These are phyloP conservation scores for Dissophora ornata DNA, from an alignment of 192 early-diverging fungal species.

Conservation along the genomic window DNA sequence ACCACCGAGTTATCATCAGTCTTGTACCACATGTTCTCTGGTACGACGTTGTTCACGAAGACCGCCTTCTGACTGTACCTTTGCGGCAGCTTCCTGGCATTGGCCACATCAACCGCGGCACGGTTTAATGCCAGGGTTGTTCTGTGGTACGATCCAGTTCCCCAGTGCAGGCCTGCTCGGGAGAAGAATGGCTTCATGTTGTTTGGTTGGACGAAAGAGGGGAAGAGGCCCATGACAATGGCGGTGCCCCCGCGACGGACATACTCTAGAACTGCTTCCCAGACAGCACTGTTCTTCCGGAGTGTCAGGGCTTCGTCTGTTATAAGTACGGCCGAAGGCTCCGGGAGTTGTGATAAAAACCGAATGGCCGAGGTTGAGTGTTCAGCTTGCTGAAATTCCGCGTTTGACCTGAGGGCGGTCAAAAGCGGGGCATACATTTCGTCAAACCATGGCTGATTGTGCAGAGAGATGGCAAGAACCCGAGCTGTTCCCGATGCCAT, in stretches of 20 bases:
- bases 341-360: conserved; percentile 33
- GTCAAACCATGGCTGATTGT: conserved; percentile 46
- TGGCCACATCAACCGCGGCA: conserved; percentile 38
- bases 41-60: conserved; percentile 35
- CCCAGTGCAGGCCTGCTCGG: neutral
- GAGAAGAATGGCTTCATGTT: neutral
- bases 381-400: conserved; percentile 45
- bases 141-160: conserved; percentile 41
- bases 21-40: conserved; percentile 43
- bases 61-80: conserved; percentile 43
- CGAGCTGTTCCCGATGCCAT: conserved; percentile 34
- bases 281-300: conserved; percentile 35
- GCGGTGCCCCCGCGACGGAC: conserved; percentile 40
- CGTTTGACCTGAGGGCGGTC: conserved; percentile 42
- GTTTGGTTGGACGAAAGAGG: conserved; percentile 21
- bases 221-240: conserved; percentile 4
- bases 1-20: conserved; percentile 43
- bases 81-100: conserved; percentile 43
- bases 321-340: conserved; percentile 42
- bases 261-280: conserved; percentile 36
- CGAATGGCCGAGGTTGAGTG: conserved; percentile 24
- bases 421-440: conserved; percentile 47
- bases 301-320: conserved; percentile 43
- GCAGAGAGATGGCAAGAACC: conserved; percentile 41
- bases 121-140: conserved; percentile 47